Evolutionary conservation across 192 early-diverging fungal species (phyloP).

Genomic region (Piromyces sp.): DNA sequence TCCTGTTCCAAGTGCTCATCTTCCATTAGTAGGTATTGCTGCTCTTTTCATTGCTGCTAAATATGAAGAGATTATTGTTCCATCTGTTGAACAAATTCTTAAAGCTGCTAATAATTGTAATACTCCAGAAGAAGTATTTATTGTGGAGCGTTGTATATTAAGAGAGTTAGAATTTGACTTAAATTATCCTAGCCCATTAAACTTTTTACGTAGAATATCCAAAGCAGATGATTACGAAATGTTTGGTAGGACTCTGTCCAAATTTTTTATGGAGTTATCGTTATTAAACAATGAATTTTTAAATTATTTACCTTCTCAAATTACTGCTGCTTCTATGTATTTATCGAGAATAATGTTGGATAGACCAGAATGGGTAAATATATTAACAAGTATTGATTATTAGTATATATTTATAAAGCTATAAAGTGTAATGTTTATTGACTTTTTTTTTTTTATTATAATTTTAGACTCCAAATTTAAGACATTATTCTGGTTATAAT

Average conservation of each 20-base stretch:
- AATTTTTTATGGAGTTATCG: conserved; percentile 91
- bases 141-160: conserved; percentile 85
- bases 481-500: conserved; percentile 65
- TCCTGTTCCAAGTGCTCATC: conserved; percentile 57
- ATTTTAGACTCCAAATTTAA: conserved; percentile 38
- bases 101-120: conserved; percentile 30
- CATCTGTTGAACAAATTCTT: conserved; percentile 61
- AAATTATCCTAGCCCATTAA: conserved; percentile 74
- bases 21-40: conserved; percentile 86
- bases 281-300: conserved; percentile 71
- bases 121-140: conserved; percentile 65
- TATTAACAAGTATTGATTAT: background rate
- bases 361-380: conserved; percentile 52
- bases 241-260: conserved; percentile 77
- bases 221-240: conserved; percentile 82
- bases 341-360: conserved; percentile 68
- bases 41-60: conserved; percentile 81
- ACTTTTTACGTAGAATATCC: conserved; percentile 72
- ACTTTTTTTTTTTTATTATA: background rate
- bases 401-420: no score
- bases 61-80: conserved; percentile 82
- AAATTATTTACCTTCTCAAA: conserved; percentile 39
- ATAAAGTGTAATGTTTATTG: no score
- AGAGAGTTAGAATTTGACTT: conserved; percentile 71
- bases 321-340: conserved; percentile 64